Percentiles rank a stretch among this genome's conserved stretches.
Evolutionary conservation across 2,329 filamentous ascomycete genomes (phyloP).

Genomic region (Aspergillus nomiae): DNA sequence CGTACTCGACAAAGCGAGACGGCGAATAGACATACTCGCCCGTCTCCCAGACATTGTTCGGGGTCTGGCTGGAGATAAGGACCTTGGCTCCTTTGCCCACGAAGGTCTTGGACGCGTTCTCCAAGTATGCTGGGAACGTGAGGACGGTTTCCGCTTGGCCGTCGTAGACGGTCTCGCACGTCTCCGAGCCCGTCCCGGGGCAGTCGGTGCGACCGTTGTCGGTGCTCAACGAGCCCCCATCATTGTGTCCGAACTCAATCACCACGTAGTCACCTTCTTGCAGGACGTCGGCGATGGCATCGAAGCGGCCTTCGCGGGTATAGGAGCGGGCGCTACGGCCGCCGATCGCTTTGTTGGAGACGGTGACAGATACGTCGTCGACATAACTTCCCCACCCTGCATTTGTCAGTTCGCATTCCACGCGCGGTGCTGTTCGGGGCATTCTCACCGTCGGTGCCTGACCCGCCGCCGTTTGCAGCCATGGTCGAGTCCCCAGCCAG

Average conservation of each 20-base stretch:
- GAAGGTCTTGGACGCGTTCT: constrained; percentile 58
- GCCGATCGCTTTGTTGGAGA: constrained; percentile 66
- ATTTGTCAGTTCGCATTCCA: neutral
- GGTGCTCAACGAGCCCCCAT: constrained; percentile 59
- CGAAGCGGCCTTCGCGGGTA: constrained; percentile 67
- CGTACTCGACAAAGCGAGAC: constrained; percentile 60
- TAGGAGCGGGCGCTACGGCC: constrained; percentile 69
- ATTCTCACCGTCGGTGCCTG: constrained; percentile 25
- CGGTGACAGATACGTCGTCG: constrained; percentile 51
- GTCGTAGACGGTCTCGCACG: constrained; percentile 56
- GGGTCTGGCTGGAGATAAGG: constrained; percentile 60
- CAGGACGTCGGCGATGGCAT: constrained; percentile 56
- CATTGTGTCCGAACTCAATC: constrained; percentile 74
- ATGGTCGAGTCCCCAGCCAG: constrained; percentile 41
- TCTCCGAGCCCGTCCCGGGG: constrained; percentile 55
- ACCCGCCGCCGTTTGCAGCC: constrained; percentile 28
- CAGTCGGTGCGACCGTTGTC: constrained; percentile 68
- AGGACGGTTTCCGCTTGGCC: constrained; percentile 58
- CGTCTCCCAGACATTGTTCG: constrained; percentile 65
- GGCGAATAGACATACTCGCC: constrained; percentile 54
- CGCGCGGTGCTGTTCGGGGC: neutral
- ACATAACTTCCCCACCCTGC: constrained; percentile 66
- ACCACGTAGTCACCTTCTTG: constrained; percentile 65
- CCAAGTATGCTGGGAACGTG: constrained; percentile 63
- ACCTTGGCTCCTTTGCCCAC: constrained; percentile 62